Evolutionary conservation across 768 basidiomycete species (phyloP), one percentile per base, ranked within the genome.

Genomic region (Agaricus blazei): DNA sequence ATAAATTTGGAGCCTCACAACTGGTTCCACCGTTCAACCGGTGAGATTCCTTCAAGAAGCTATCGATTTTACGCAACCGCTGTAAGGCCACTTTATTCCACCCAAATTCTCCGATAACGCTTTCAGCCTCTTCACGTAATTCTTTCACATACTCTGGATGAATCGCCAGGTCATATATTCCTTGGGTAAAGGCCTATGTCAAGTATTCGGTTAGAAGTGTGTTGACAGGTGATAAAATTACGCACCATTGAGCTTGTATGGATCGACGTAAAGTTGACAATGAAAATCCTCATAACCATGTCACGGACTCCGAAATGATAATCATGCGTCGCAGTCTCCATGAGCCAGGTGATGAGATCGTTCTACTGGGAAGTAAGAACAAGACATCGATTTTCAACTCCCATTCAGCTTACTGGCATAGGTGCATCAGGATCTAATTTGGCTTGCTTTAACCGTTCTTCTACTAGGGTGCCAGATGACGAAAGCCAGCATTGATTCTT

Each of bases 101-200:
- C 27, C 68, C 74, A 15, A 74, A 65, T 8, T 65, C 59, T 1
- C 51, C 45, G 15, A 75, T 48, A 12, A 74, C 64, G 1, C 51
- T 51, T 43, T 77, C 73, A 1, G 77, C 65, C 60, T 82, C 79
- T 50, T 77, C 71, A 0, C 78, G 70, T 26, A 81, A 42, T 15
- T 69, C 64, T 7, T 62, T 56, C 9, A 69, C 62, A 51, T 70
- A 70, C 37, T 71, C 63, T 1, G 74, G 71, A 34, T 65, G 57
- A 3, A 64, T 59, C 8, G 73, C 72, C 4, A 79, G 65, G 26
- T 75, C 62, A 52, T 66, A 72, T 6, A 78, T 55, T 0, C 67
- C 65, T 12, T 69, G 65, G 0, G 69, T 71, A 14, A 76, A 67
- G 6, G 66, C 68, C 75, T 77, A 31, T 7, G 24, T 14, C 34